phyloP scores from a whole-genome alignment of 345 rosid species.

The Mallotus nudiflorus region DNA sequence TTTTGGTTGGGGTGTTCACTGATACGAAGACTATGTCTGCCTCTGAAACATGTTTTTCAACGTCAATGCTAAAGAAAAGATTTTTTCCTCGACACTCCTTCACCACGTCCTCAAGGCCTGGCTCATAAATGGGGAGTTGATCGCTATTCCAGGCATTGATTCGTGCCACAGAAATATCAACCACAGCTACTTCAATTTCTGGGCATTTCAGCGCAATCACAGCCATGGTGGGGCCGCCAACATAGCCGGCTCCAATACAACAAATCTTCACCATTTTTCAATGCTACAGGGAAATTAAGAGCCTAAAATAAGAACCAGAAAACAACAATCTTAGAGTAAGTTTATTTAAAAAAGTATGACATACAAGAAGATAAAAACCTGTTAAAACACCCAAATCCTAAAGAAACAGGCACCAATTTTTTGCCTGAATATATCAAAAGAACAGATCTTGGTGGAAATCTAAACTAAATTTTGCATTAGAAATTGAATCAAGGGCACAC shows the following conservation, averaged over 20 bases:
- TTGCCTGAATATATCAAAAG: background rate
- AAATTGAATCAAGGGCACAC: background rate
- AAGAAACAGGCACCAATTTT: background rate
- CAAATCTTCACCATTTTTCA: conserved; percentile 35
- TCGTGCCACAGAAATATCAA: conserved; percentile 28
- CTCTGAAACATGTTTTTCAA: conserved; percentile 29
- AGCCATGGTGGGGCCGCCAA: conserved; percentile 39
- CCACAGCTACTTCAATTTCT: conserved; percentile 29
- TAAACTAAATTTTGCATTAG: background rate
- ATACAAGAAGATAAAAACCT: background rate
- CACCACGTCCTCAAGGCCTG: conserved; percentile 33
- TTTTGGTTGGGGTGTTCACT: conserved; percentile 35
- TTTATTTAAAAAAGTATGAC: background rate
- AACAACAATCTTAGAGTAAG: background rate
- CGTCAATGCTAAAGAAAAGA: conserved; percentile 32
- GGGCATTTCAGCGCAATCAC: conserved; percentile 39
- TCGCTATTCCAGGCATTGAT: conserved; percentile 36
- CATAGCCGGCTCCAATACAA: conserved; percentile 38
- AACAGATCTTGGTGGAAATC: background rate
- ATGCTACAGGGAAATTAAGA: background rate
- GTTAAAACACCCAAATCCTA: background rate
- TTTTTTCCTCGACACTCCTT: conserved; percentile 30
- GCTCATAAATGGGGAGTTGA: conserved; percentile 30
- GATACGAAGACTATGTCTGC: conserved; percentile 37
- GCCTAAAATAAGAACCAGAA: background rate